Evolutionary conservation across 139 green algal genomes (phyloP).

Genomic region (Asterochloris erici): DNA sequence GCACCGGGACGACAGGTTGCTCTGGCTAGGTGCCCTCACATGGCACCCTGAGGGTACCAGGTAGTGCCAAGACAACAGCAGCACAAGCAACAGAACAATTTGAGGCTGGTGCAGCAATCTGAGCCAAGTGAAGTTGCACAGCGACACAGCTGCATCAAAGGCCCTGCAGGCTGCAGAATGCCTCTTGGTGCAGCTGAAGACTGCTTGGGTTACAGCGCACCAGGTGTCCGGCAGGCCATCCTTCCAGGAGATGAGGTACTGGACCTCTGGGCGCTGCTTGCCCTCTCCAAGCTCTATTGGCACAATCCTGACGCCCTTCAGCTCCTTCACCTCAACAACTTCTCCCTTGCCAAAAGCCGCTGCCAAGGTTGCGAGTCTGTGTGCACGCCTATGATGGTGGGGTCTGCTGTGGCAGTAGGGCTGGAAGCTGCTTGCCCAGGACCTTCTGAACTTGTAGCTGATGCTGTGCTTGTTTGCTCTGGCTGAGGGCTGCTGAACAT

Average conservation of each 20-base stretch:
- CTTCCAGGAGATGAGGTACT: conserved; percentile 81
- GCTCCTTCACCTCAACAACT: conserved; percentile 54
- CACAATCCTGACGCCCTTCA: conserved; percentile 54
- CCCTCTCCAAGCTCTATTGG: conserved; percentile 24
- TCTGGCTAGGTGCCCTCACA: too few species aligned
- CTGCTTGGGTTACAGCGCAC: conserved; percentile 10
- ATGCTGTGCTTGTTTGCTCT: not conserved
- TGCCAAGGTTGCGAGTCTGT: not conserved
- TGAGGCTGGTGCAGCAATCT: too few species aligned
- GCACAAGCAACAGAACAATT: too few species aligned
- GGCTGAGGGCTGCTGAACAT: too few species aligned
- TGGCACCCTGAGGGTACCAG: too few species aligned
- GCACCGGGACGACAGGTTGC: not conserved
- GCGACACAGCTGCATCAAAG: too few species aligned
- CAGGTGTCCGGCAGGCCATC: conserved; percentile 46
- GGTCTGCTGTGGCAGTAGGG: not conserved
- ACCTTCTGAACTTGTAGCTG: not conserved
- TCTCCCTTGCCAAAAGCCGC: conserved; percentile 18
- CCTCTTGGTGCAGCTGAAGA: not conserved
- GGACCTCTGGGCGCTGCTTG: conserved; percentile 40
- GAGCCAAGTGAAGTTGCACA: too few species aligned
- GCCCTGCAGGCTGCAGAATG: too few species aligned
- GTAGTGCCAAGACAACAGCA: too few species aligned
- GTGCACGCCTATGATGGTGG: not conserved
- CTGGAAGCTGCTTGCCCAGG: not conserved